Conservation (phyloP, 2,329 filamentous ascomycete species). For the Phaeomoniella chlamydospora region DNA sequence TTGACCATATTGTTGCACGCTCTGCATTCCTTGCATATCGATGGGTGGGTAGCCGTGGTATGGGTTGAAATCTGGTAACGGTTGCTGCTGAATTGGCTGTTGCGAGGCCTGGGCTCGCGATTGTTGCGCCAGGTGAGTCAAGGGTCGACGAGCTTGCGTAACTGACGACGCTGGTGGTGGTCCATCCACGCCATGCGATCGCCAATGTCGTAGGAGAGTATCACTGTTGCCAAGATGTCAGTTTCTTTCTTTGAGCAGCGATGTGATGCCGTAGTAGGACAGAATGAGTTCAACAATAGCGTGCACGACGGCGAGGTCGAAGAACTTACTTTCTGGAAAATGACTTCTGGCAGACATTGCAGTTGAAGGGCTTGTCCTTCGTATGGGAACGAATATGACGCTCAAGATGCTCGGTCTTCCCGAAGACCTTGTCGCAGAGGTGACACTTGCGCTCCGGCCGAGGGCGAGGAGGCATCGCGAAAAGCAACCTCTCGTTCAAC, state of each 20-base stretch:
- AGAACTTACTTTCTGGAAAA: slow-evolving; percentile 14
- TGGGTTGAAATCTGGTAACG: not conserved
- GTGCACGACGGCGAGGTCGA: not conserved
- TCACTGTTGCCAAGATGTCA: not conserved
- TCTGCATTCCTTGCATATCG: not conserved
- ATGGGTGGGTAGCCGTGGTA: not conserved
- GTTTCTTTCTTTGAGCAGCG: too few species aligned
- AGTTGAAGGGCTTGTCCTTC: slow-evolving; percentile 17
- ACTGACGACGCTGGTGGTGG: not conserved
- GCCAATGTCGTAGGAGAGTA: not conserved
- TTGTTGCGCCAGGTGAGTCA: not conserved
- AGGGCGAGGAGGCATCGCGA: slow-evolving; percentile 1
- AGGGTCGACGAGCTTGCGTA: not conserved
- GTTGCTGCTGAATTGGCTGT: not conserved
- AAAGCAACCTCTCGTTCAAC: not conserved
- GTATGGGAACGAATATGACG: slow-evolving; percentile 18
- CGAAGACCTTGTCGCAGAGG: slow-evolving; percentile 13
- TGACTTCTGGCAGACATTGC: slow-evolving; percentile 11
- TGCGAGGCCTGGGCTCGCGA: not conserved
- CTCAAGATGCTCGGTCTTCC: slow-evolving; percentile 17
- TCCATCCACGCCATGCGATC: not conserved
- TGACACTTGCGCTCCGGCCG: slow-evolving; percentile 7
- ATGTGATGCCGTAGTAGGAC: too few species aligned
- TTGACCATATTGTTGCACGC: not conserved
- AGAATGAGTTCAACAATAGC: too few species aligned